phyloP scores from a whole-genome alignment of 1,139 yeast species.

The Magnusiomyces suaveolens region DNA sequence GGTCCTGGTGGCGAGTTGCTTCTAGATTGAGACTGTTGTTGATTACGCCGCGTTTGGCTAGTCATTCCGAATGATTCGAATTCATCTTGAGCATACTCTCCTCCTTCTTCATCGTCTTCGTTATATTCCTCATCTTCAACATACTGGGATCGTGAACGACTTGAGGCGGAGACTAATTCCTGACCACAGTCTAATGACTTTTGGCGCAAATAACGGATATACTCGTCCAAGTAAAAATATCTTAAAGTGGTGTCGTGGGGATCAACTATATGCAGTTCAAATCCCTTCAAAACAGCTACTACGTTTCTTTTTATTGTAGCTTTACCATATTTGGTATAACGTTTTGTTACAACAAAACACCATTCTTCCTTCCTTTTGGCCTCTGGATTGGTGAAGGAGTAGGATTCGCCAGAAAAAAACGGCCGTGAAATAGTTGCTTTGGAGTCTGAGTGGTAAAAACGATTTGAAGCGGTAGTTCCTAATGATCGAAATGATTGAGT shows the following conservation, averaged over 20 bases:
- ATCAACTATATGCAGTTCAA: slow-evolving; percentile 1
- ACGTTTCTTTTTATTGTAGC: not conserved
- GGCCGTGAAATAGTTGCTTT: not conserved
- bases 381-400: not conserved
- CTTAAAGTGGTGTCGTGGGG: not conserved
- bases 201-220: not conserved
- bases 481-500: not conserved
- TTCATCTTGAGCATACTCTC: not conserved
- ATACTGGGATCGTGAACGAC: not conserved
- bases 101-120: not conserved
- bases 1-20: not conserved
- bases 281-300: not conserved
- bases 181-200: not conserved
- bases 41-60: not conserved
- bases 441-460: not conserved
- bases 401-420: slow-evolving; percentile 2
- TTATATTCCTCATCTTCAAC: not conserved
- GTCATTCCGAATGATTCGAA: not conserved
- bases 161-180: not conserved
- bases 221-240: slow-evolving; percentile 3
- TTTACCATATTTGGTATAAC: not conserved
- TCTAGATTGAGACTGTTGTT: not conserved
- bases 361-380: not conserved
- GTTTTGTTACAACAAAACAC: not conserved
- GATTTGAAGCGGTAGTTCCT: not conserved